Percentiles rank a stretch among this genome's conserved stretches.
phyloP scores from a whole-genome alignment of 768 basidiomycete genomes.

The Symmetrospora coprosmae region DNA sequence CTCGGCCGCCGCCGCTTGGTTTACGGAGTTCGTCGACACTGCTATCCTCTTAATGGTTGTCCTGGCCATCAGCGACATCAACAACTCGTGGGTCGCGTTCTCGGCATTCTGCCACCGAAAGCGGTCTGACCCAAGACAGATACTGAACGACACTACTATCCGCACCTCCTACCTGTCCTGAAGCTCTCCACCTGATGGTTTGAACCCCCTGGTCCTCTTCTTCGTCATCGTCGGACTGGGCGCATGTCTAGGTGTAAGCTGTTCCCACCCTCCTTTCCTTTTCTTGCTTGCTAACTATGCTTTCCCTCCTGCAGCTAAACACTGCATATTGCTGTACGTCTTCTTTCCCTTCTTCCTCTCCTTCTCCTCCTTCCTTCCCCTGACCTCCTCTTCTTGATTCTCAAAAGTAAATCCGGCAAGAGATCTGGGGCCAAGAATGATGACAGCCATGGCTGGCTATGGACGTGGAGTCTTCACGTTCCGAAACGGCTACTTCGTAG shows the following conservation, averaged over 20 bases:
- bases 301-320: too few relatives aligned
- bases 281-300: too few relatives aligned
- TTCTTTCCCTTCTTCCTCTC: not conserved
- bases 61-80: slow-evolving; percentile 15
- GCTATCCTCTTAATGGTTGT: slow-evolving; percentile 20
- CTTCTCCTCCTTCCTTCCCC: not conserved
- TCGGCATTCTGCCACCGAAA: not conserved
- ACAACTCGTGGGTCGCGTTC: not conserved
- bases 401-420: slow-evolving; percentile 20
- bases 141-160: not conserved
- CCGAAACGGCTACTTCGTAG: too few relatives aligned
- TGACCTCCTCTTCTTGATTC: not conserved
- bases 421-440: slow-evolving; percentile 5
- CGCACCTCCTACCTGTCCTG: not conserved
- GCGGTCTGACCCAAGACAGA: not conserved
- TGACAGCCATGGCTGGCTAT: slow-evolving; percentile 7
- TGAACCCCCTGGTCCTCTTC: slow-evolving; percentile 20
- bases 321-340: slow-evolving; percentile 9
- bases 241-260: slow-evolving; percentile 16
- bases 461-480: slow-evolving; percentile 17
- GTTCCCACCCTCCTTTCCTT: too few relatives aligned
- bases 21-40: slow-evolving; percentile 17
- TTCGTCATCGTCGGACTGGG: slow-evolving; percentile 24
- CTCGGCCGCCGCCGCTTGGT: slow-evolving; percentile 4
- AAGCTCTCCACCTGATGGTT: slow-evolving; percentile 9